Evolutionary conservation across 2,329 filamentous ascomycete genomes (phyloP), one percentile per base, ranked within the genome.

Genomic region (Ustilaginoidea virens): DNA sequence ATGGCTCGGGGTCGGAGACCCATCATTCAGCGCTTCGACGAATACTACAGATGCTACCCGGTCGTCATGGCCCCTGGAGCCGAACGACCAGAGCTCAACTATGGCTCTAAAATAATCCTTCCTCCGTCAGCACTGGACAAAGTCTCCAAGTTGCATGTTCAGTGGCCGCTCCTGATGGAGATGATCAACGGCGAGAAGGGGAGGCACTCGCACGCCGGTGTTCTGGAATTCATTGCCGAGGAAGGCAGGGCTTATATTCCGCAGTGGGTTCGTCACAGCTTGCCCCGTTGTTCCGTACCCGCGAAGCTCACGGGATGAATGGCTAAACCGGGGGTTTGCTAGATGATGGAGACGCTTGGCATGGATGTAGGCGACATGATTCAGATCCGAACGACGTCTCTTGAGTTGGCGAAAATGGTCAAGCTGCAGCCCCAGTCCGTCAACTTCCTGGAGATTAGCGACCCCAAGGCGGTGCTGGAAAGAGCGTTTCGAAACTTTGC

Each of bases 21-120:
- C 51, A 45, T 63, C 56, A 42, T 61, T 30, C 80, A 83, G 44
- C 81, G 86, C 35, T 98, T 98, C 60, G 87, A 98, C 55, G 90
- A 98, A 56, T 96, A 93, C 61, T 96, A 94, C 58, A 78, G 90
- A 46, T 94, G 86, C 63, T 98, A 96, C 48, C 90, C 90, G 24
- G 70, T 94, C 45, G 75, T 78, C 44, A 96, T 98, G 86, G 74
- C 92, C 37, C 83, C 86, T 9, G 86, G 87, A 3, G 73, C 82
- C 21, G 86, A 94, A 45, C 72, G 90, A 40, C 79, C 81, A 29
- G 78, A 86, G 41, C 75, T 92, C 36, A 96, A 96, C 62, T 86
- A 90, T 49, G 90, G 90, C 41, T 92, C 87, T 55, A 98, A 98
- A 63, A 87, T 98, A 44, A 82, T 98, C 49, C 74, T 98, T 38